Base-by-base conservation (phyloP, 2,329 filamentous ascomycete genomes). In the Fusarium xylarioides region DNA sequence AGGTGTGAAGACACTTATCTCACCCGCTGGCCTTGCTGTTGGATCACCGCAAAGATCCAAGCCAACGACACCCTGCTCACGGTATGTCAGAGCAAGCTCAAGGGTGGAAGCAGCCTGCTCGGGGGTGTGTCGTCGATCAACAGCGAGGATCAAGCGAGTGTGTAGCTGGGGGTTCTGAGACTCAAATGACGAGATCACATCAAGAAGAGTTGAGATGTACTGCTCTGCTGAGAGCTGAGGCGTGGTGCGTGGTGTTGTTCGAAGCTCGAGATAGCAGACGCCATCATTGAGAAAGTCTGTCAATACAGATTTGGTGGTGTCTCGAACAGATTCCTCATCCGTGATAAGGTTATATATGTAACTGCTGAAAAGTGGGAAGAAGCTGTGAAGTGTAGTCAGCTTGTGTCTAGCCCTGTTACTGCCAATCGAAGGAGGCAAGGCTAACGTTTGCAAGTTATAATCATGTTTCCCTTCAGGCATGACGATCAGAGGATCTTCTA, bases 21-120 rank as follows among this genome's bases (percentile, higher is more conserved):
- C 86, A 15, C 91, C 90, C 70, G 85, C 86, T 1, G 86, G 83
- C 4, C 79, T 78, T 3, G 77, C 79, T 11, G 80, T 77, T 2
- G 93, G 93, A 77, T 97, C 90, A 23, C 94, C 94, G 80, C 93
- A 95, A 26, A 96, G 87, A 78, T 96, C 94, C 28, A 96, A 81
- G 19, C 91, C 93, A 2, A 95, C 91, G 9, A 95, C 88, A 23
- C 90, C 89, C 9, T 81, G 78, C 42, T 76, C 71, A 19, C 81
- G 82, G 78, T 91, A 88, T 65, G 83, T 82, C 52, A 87, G 80
- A 3, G 92, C 92, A 3, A 96, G 85, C 23, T 87, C 82, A 30
- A 95, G 86, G 7, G 91, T 88, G 67, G 91, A 85, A n/a, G 84
- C 77, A 1, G 93, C 93, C 70, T 92, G 88, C 3, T 82, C 78